phyloP scores from a whole-genome alignment of 208 protist genomes.

The Wallacemonas collosoma region DNA sequence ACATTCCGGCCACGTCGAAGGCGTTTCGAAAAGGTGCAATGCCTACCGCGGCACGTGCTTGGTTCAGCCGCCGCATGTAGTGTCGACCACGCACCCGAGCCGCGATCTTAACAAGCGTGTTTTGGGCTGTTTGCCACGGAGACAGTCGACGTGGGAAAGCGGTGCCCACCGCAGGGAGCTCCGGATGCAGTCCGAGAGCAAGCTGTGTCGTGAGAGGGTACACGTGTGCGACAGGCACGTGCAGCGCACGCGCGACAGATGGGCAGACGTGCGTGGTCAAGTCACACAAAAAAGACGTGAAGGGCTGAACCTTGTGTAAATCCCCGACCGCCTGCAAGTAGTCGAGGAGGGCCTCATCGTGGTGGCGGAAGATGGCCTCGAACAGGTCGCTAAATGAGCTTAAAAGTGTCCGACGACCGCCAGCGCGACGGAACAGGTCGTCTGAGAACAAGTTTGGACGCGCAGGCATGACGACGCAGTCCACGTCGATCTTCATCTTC shows the following conservation, averaged over 20 bases:
- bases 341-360: slow-evolving; percentile 35
- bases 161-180: slow-evolving; percentile 42
- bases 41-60: slow-evolving; percentile 19
- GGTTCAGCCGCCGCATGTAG: slow-evolving; percentile 31
- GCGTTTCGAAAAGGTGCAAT: slow-evolving; percentile 27
- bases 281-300: slow-evolving; percentile 56
- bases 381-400: slow-evolving; percentile 29
- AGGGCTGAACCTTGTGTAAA: slow-evolving; percentile 30
- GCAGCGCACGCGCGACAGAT: slow-evolving; percentile 30
- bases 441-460: slow-evolving; percentile 23
- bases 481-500: slow-evolving; percentile 24
- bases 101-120: slow-evolving; percentile 31
- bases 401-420: slow-evolving; percentile 17
- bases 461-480: slow-evolving; percentile 33
- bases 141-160: slow-evolving; percentile 41
- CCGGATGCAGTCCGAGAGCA: slow-evolving; percentile 33
- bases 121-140: slow-evolving; percentile 21
- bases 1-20: slow-evolving; percentile 43
- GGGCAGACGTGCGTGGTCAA: slow-evolving; percentile 39
- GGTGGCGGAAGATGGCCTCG: slow-evolving; percentile 29
- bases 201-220: slow-evolving; percentile 47
- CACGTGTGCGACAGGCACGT: slow-evolving; percentile 36
- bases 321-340: slow-evolving; percentile 26
- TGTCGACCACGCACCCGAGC: slow-evolving; percentile 4
- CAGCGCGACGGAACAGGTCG: slow-evolving; percentile 24